Conservation (phyloP, 352 stramenopile genomes). For the Pilasporangium apinafurcum region DNA sequence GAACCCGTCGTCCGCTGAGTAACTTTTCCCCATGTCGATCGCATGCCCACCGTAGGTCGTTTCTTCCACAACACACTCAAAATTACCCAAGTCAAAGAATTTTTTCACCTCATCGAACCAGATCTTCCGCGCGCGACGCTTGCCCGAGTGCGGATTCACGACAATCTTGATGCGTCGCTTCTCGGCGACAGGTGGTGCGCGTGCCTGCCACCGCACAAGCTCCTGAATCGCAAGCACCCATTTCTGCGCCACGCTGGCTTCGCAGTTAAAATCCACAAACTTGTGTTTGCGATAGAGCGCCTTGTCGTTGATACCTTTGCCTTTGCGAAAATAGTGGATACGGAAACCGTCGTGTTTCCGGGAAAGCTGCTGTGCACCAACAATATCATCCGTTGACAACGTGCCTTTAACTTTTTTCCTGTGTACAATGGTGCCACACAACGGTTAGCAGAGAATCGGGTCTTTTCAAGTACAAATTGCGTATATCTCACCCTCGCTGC, state of each 20-base stretch:
- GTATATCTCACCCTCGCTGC: conserved; percentile 36
- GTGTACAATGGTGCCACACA: not conserved
- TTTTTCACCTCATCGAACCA: conserved; percentile 68
- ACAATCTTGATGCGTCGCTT: conserved; percentile 77
- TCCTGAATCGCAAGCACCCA: conserved; percentile 73
- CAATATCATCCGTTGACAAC: conserved; percentile 70
- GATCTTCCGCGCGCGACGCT: conserved; percentile 52
- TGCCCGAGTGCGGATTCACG: conserved; percentile 76
- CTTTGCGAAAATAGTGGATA: conserved; percentile 76
- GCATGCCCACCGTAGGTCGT: conserved; percentile 67
- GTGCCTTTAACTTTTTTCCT: conserved; percentile 36
- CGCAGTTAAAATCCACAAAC: conserved; percentile 44
- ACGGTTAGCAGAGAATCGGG: too few species aligned
- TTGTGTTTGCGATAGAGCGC: conserved; percentile 45
- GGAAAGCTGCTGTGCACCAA: conserved; percentile 42
- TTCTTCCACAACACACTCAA: conserved; percentile 70
- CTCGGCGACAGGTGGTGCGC: conserved; percentile 54
- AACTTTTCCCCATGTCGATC: conserved; percentile 69
- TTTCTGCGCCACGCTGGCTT: conserved; percentile 22
- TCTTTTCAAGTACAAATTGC: not conserved
- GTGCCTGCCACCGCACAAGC: conserved; percentile 76
- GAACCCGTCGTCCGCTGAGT: conserved; percentile 69
- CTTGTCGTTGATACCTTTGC: conserved; percentile 46
- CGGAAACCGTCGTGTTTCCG: conserved; percentile 32
- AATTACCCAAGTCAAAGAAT: conserved; percentile 75